phyloP scores from a whole-genome alignment of 1,284 basidiomycete species.

The Ganoderma lingzhi region DNA sequence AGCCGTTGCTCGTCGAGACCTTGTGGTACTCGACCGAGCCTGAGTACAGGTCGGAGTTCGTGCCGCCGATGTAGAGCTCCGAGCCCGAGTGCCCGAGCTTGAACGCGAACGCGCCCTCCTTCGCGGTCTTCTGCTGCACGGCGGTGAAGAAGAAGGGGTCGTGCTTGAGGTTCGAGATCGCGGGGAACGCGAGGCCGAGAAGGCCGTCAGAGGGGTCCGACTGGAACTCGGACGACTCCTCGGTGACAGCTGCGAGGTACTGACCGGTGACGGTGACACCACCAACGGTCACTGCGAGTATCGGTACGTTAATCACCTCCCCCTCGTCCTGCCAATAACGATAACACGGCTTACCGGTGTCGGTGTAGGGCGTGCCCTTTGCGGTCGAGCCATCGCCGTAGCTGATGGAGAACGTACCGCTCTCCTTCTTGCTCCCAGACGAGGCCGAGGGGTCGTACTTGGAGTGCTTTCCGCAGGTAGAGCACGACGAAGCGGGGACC shows the following conservation, averaged over 20 bases:
- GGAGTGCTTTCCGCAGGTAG: constrained; percentile 41
- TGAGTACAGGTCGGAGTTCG: constrained; percentile 44
- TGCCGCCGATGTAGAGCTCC: constrained; percentile 58
- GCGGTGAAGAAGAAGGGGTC: constrained; percentile 45
- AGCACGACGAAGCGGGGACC: constrained; percentile 42
- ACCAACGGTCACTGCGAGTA: neutral
- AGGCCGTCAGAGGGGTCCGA: constrained; percentile 34
- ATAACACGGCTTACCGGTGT: constrained; percentile 40
- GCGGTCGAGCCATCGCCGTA: constrained; percentile 54
- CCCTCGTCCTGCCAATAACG: constrained; percentile 44
- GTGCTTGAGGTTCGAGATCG: constrained; percentile 34
- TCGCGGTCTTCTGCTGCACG: constrained; percentile 40
- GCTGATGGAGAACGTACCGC: constrained; percentile 43
- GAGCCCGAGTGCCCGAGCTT: constrained; percentile 53
- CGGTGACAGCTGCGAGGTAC: constrained; percentile 39
- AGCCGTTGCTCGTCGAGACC: constrained; percentile 34
- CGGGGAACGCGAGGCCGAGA: constrained; percentile 40
- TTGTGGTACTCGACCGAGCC: constrained; percentile 48
- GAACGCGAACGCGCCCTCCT: constrained; percentile 51
- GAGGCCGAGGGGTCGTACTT: constrained; percentile 42
- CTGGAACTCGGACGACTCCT: constrained; percentile 38
- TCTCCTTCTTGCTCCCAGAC: constrained; percentile 43
- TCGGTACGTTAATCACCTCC: constrained; percentile 35
- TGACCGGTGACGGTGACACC: constrained; percentile 35
- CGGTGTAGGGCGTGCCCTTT: constrained; percentile 47